Conservation (phyloP, 106 monocot genomes). For the Dendrobium chrysotoxum region DNA sequence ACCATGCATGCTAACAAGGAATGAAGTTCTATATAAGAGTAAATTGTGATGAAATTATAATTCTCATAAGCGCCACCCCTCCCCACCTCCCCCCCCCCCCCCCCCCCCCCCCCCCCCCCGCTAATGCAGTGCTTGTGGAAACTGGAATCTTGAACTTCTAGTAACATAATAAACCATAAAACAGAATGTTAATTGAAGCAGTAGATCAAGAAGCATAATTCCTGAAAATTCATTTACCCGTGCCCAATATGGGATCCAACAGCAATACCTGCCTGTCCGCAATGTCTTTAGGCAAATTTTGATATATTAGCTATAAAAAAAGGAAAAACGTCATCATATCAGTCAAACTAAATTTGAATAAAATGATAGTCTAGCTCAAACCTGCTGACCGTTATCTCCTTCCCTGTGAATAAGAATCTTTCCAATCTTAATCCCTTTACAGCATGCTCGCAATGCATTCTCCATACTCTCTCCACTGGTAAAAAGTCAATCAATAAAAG, state of each 20-base stretch:
- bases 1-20: too few species aligned
- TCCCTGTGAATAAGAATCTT: constrained; percentile 96
- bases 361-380: constrained; percentile 23
- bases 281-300: constrained; percentile 89
- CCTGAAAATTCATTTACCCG: constrained; percentile 47
- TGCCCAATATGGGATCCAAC: constrained; percentile 92
- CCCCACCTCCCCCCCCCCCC: too few species aligned
- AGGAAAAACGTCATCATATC: constrained; percentile 4
- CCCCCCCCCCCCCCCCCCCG: too few species aligned
- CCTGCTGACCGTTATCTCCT: constrained; percentile 97
- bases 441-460: constrained; percentile 94
- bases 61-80: too few species aligned
- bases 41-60: too few species aligned
- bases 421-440: constrained; percentile 97
- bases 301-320: constrained; percentile 74
- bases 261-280: constrained; percentile 86
- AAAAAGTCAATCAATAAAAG: not conserved
- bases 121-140: too few species aligned
- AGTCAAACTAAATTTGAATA: constrained; percentile 2
- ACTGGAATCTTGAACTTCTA: not conserved
- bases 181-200: not conserved
- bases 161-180: not conserved
- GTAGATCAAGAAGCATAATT: not conserved
- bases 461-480: constrained; percentile 98
- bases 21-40: too few species aligned